These are phyloP conservation scores for Suillus decipiens DNA, from an alignment of 768 basidiomycete species.

Conservation along the genomic window DNA sequence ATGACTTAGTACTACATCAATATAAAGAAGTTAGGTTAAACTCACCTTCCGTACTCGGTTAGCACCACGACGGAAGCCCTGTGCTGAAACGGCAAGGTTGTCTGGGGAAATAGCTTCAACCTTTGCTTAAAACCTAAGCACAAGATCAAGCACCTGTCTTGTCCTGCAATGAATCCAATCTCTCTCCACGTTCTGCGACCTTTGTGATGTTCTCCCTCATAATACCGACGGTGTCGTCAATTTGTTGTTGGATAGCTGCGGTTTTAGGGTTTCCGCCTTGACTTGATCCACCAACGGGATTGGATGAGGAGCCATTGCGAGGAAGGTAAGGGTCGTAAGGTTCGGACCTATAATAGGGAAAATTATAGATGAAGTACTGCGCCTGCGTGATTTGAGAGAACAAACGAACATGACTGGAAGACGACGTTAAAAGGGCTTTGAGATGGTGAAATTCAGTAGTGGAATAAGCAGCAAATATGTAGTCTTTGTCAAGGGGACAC, in stretches of 20 bases:
- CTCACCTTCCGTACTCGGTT: constrained; percentile 94
- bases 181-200: constrained; percentile 93
- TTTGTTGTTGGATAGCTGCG: constrained; percentile 94
- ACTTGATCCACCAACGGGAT: constrained; percentile 46
- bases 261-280: constrained; percentile 77
- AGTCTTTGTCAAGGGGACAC: constrained; percentile 7
- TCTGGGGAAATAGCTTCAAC: constrained; percentile 48
- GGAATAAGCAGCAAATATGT: neutral
- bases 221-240: constrained; percentile 94
- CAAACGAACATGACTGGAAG: constrained; percentile 29
- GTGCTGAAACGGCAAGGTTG: constrained; percentile 96
- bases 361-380: constrained; percentile 12
- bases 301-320: constrained; percentile 69
- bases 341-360: constrained; percentile 70
- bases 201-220: constrained; percentile 99
- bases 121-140: neutral
- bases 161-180: constrained; percentile 92
- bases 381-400: constrained; percentile 5
- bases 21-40: constrained; percentile 28
- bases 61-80: constrained; percentile 96
- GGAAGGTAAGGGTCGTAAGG: constrained; percentile 99
- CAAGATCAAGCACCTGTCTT: constrained; percentile 83
- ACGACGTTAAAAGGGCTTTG: constrained; percentile 1
- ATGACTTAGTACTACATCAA: constrained; percentile 11
- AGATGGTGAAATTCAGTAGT: neutral